Percentiles rank a stretch among this genome's conserved stretches.
phyloP scores from a whole-genome alignment of 768 basidiomycete genomes.

The Hericium rajendrae region DNA sequence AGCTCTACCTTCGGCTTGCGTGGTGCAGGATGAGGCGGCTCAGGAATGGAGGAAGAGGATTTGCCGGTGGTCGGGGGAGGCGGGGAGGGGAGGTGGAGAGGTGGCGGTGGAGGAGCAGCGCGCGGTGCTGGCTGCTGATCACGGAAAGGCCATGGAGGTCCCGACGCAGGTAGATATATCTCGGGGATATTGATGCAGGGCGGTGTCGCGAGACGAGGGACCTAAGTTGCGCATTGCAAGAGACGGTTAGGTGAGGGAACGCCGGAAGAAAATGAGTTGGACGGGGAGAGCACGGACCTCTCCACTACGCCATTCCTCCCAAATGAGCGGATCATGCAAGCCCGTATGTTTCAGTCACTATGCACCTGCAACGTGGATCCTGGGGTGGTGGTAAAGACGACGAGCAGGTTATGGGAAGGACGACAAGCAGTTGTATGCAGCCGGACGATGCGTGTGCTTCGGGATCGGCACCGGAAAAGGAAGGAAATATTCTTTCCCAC shows the following conservation, averaged over 20 bases:
- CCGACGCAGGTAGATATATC: neutral
- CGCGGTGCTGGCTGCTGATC: neutral
- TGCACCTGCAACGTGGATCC: neutral
- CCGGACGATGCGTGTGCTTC: neutral
- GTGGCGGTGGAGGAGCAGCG: conserved; percentile 3
- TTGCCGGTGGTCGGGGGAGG: conserved; percentile 8
- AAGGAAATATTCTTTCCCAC: no score
- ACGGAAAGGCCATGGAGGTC: neutral
- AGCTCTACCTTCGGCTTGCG: conserved; percentile 44
- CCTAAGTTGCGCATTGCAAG: neutral
- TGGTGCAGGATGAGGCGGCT: conserved; percentile 15
- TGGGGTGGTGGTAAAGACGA: neutral
- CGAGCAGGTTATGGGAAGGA: neutral
- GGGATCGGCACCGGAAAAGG: neutral
- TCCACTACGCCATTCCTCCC: conserved; percentile 29
- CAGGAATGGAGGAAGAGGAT: conserved; percentile 15
- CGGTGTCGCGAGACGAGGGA: neutral
- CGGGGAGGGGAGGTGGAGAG: conserved; percentile 17
- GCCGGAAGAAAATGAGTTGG: neutral
- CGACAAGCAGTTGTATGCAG: neutral
- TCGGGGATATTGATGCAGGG: no score
- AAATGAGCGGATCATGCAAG: conserved; percentile 29
- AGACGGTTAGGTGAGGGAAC: neutral
- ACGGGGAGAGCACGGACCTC: conserved; percentile 21
- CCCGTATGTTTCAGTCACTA: neutral